Conservation (phyloP, 1,284 basidiomycete genomes). For the Apiotrichum sp. region DNA sequence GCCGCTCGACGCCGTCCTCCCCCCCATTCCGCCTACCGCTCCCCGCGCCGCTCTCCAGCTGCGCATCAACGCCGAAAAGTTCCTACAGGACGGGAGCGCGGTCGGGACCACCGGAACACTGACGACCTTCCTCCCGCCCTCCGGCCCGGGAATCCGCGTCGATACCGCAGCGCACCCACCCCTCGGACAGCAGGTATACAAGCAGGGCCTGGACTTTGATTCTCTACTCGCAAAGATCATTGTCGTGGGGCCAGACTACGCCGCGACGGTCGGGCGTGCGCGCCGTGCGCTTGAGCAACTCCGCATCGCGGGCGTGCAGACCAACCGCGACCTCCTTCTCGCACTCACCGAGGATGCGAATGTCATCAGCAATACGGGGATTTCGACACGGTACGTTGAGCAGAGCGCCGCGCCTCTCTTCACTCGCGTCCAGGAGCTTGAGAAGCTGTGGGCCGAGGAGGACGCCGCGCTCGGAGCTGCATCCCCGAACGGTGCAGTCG, state of each 20-base stretch:
- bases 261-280: slow-evolving; percentile 3
- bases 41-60: slow-evolving; percentile 15
- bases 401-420: slow-evolving; percentile 5
- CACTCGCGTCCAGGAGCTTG: slow-evolving; percentile 5
- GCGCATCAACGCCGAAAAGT: slow-evolving; percentile 17
- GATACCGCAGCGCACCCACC: slow-evolving; percentile 18
- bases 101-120: slow-evolving; percentile 12
- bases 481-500: neutral
- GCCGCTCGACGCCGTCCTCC: slow-evolving; percentile 5
- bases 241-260: slow-evolving; percentile 8
- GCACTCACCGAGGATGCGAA: slow-evolving; percentile 12
- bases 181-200: slow-evolving; percentile 6
- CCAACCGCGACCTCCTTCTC: slow-evolving; percentile 14
- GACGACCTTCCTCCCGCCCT: slow-evolving; percentile 2
- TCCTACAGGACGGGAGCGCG: slow-evolving; percentile 10
- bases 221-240: slow-evolving; percentile 19
- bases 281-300: slow-evolving; percentile 11
- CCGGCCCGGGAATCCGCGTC: slow-evolving; percentile 12
- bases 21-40: neutral
- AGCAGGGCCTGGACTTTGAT: slow-evolving; percentile 17
- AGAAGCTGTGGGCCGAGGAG: slow-evolving; percentile 7
- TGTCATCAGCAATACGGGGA: slow-evolving; percentile 7
- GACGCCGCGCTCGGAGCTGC: neutral
- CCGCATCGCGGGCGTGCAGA: slow-evolving; percentile 11
- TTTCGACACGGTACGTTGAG: slow-evolving; percentile 16